Conservation (phyloP, 108 stramenopile species). For the Mediolabrus comicus region DNA sequence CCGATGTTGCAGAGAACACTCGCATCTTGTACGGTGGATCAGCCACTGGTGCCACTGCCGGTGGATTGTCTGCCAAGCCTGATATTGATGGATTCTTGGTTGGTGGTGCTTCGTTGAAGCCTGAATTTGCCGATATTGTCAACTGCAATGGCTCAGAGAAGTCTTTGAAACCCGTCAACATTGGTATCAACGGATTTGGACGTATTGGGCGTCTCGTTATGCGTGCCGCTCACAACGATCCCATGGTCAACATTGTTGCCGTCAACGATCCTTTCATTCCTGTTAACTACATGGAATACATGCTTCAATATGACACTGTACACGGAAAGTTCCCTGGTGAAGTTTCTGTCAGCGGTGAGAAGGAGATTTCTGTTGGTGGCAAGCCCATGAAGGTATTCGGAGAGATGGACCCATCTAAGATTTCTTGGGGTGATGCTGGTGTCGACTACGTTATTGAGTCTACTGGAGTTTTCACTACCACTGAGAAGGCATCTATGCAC, state of each 20-base stretch:
- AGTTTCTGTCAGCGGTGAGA: conserved; percentile 67
- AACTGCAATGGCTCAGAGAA: conserved; percentile 74
- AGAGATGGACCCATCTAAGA: conserved; percentile 93
- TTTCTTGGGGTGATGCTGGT: conserved; percentile 90
- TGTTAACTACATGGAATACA: conserved; percentile 79
- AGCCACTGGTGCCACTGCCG: conserved; percentile 88
- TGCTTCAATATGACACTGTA: conserved; percentile 93
- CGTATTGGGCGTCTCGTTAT: conserved; percentile 93
- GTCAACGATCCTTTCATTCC: conserved; percentile 97
- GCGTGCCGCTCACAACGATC: conserved; percentile 91
- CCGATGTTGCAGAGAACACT: conserved; percentile 81
- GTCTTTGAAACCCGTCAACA: conserved; percentile 76
- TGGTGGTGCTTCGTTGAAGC: conserved; percentile 98
- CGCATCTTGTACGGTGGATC: conserved; percentile 96
- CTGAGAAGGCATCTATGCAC: conserved; percentile 84
- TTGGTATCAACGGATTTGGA: conserved; percentile 93
- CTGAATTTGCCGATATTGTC: conserved; percentile 95
- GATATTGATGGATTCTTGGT: conserved; percentile 99
- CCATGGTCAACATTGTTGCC: conserved; percentile 90
- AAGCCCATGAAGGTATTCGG: conserved; percentile 88
- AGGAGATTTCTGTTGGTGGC: conserved; percentile 68
- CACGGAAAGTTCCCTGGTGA: conserved; percentile 84
- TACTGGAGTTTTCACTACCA: conserved; percentile 93
- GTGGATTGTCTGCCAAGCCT: conserved; percentile 89
- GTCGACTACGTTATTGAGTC: conserved; percentile 97